Percentiles rank a stretch among this genome's conserved stretches.
These are phyloP conservation scores for Mitragyna speciosa DNA, from an alignment of 257 asterid genomes.

Conservation along the genomic window DNA sequence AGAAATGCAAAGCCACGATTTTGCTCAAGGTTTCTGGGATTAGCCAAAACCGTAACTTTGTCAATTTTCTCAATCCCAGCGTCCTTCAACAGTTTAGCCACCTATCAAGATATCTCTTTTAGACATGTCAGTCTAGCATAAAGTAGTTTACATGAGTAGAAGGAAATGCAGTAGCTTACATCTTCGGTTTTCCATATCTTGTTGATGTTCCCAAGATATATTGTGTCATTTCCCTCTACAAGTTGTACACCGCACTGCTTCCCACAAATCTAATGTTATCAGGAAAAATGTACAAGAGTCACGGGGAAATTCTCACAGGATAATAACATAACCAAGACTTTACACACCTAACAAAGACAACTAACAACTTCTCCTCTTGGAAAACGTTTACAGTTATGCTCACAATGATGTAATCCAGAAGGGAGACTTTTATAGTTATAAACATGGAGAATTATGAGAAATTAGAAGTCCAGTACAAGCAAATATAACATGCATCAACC, in stretches of 20 bases:
- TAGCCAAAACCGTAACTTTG: constrained; percentile 48
- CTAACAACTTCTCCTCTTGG: not conserved
- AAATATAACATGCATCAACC: too few species aligned
- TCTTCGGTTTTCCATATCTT: constrained; percentile 65
- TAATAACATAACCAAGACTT: constrained; percentile 15
- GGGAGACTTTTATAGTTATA: not conserved
- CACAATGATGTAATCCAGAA: not conserved
- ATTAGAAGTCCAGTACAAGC: not conserved
- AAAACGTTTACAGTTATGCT: not conserved
- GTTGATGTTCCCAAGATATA: constrained; percentile 71
- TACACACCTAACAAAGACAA: constrained; percentile 5
- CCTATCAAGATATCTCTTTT: constrained; percentile 38
- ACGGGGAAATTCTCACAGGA: constrained; percentile 2
- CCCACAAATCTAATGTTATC: constrained; percentile 58
- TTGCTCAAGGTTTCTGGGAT: constrained; percentile 49
- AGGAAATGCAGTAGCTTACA: constrained; percentile 46
- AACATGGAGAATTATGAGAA: not conserved
- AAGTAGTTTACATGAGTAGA: constrained; percentile 15
- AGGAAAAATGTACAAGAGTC: constrained; percentile 23
- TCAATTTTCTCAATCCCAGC: constrained; percentile 65
- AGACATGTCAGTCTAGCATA: constrained; percentile 22
- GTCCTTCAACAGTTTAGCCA: constrained; percentile 42
- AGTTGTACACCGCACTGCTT: constrained; percentile 49
- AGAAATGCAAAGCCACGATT: constrained; percentile 77
- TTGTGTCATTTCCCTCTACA: constrained; percentile 66